Base-by-base conservation (phyloP, 2,329 filamentous ascomycete genomes). In the Metarhizium rileyi region DNA sequence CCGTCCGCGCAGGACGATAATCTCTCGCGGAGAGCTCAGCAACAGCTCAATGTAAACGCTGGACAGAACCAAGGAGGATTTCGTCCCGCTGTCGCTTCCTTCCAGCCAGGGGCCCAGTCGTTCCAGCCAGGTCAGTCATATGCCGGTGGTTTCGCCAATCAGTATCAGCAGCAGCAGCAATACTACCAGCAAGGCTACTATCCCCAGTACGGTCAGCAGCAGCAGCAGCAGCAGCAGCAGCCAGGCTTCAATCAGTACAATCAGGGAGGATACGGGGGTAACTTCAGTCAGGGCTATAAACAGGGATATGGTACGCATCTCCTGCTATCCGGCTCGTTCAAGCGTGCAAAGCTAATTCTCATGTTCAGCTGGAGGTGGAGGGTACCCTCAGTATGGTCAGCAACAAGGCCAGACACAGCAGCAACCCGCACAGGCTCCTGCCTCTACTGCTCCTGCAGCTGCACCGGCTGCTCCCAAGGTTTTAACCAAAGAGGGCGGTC, bases 41-140 rank as follows among this genome's bases (percentile, higher is more conserved):
- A 85, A 66, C 83, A 86, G 66, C 77, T 90, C 67, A 88, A 89
- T 67, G 66, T 90, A 62, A 86, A 85, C 66, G 73, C 74, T 20
- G 70, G 69, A 57, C 68, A 65, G 56, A 66, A 63, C 51, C 69
- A 67, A 54, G 73, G 70, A 52, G 69, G 72, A 55, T 76, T 69
- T 67, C 71, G 67, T 59, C 69, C 76, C 30, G 71, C 66, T 52
- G 76, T 81, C 51, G 72, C 80, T 52, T 76, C 84, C 20, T 93
- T 94, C 71, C 80, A 84, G 44, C 88, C 87, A 18, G 81, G 80
- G 46, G 86, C 85, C 30, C 72, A 80, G 54, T 67, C 78, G 22
- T 91, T 90, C 66, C 79, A 84, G 50, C 86, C 87, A 8, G 84
- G 84, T 45, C 86, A 90, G 65, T 69, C 71, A 53, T 90, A 77